phyloP scores from a whole-genome alignment of 2,329 filamentous ascomycete species.

The Clonostachys solani region DNA sequence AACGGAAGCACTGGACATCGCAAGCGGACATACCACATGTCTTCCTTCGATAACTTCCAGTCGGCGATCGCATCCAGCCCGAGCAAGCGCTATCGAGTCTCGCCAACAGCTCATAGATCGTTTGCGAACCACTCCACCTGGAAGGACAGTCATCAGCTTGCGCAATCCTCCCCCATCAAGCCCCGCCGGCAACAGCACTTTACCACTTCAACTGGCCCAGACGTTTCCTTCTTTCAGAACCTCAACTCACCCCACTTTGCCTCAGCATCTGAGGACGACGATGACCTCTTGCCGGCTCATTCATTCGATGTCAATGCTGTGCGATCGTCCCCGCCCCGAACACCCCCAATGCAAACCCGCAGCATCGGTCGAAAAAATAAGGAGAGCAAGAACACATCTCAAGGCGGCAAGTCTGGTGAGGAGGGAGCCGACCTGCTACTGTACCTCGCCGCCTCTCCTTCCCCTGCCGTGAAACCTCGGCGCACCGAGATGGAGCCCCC shows the following conservation, averaged over 20 bases:
- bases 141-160: slow-evolving; percentile 72
- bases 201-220: slow-evolving; percentile 64
- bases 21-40: slow-evolving; percentile 56
- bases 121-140: slow-evolving; percentile 53
- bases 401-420: slow-evolving; percentile 44
- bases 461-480: slow-evolving; percentile 62
- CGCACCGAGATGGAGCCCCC: slow-evolving; percentile 58
- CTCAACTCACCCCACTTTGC: slow-evolving; percentile 57
- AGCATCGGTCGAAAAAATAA: slow-evolving; percentile 40
- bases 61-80: slow-evolving; percentile 40
- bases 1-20: slow-evolving; percentile 62
- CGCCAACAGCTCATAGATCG: slow-evolving; percentile 58
- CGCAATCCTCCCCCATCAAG: slow-evolving; percentile 85
- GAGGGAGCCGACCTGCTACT: slow-evolving; percentile 78
- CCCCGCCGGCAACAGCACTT: slow-evolving; percentile 71
- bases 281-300: slow-evolving; percentile 72
- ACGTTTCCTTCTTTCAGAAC: slow-evolving; percentile 74
- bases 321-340: slow-evolving; percentile 79
- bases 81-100: slow-evolving; percentile 65
- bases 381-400: slow-evolving; percentile 23
- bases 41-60: slow-evolving; percentile 46
- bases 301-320: slow-evolving; percentile 64
- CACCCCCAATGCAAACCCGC: slow-evolving; percentile 65
- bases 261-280: slow-evolving; percentile 72
- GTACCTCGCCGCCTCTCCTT: slow-evolving; percentile 88